Percentiles rank a stretch among this genome's conserved stretches.
phyloP scores from a whole-genome alignment of 2,329 filamentous ascomycete species.

The Akanthomyces dipterigenus region DNA sequence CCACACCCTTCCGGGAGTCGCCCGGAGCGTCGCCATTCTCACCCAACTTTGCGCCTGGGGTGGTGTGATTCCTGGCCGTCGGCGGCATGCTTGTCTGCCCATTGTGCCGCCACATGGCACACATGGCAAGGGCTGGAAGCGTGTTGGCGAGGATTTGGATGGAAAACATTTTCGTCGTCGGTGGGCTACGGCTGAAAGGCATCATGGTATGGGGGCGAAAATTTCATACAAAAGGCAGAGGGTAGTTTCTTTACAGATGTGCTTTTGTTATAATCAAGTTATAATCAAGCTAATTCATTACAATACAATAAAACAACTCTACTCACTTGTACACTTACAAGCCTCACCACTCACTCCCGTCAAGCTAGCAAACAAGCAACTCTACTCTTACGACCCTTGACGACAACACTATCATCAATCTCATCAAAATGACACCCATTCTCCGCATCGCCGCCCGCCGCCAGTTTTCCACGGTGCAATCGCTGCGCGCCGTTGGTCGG shows the following conservation, averaged over 20 bases:
- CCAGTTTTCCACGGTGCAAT: slow-evolving; percentile 27
- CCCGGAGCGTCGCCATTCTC: too few relatives aligned
- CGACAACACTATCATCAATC: slow-evolving; percentile 1
- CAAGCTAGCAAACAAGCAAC: slow-evolving; percentile 8
- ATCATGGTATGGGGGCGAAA: background rate
- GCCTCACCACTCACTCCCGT: slow-evolving; percentile 11
- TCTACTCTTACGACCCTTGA: slow-evolving; percentile 14
- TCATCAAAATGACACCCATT: slow-evolving; percentile 17
- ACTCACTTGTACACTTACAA: slow-evolving; percentile 6
- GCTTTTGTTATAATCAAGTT: too few relatives aligned
- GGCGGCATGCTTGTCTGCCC: background rate
- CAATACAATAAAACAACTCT: slow-evolving; percentile 8
- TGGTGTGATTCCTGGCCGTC: slow-evolving; percentile 8
- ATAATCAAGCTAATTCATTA: slow-evolving; percentile 19
- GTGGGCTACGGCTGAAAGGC: background rate
- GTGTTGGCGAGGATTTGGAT: background rate
- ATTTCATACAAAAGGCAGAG: too few relatives aligned
- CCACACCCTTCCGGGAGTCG: background rate
- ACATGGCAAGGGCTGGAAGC: background rate
- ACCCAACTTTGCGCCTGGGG: background rate
- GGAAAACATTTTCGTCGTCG: background rate
- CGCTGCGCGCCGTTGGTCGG: slow-evolving; percentile 27
- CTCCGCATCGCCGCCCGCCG: slow-evolving; percentile 24
- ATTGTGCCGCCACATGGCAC: background rate
- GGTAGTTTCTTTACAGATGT: background rate